Evolutionary conservation across 257 asterid genomes (phyloP).

Genomic region (Solanum dulcamara): DNA sequence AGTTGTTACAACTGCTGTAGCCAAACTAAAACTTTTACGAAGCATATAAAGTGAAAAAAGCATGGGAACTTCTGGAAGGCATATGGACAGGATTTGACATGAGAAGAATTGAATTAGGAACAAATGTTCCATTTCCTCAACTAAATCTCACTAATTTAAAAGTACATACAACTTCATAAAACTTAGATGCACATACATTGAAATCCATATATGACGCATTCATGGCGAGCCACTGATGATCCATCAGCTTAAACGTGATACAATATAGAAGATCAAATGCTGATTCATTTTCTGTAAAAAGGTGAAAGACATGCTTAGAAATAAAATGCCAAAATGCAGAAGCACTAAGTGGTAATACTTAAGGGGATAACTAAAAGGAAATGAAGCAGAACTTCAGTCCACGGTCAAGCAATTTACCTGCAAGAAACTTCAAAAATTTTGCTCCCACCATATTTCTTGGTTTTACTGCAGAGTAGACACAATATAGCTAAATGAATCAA

Average conservation of each 20-base stretch:
- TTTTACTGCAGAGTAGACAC: slow-evolving; percentile 44
- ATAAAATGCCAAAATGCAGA: slow-evolving; percentile 1
- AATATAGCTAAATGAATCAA: slow-evolving; percentile 14
- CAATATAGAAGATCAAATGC: slow-evolving; percentile 95
- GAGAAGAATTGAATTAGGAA: background rate
- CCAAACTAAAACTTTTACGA: background rate
- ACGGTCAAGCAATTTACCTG: slow-evolving; percentile 29
- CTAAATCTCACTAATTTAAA: background rate
- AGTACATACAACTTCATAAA: background rate
- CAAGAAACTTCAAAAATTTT: slow-evolving; percentile 48
- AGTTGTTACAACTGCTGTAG: background rate
- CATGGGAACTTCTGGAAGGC: background rate
- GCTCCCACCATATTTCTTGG: slow-evolving; percentile 56
- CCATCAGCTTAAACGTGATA: slow-evolving; percentile 97
- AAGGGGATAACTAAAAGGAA: background rate
- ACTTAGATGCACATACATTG: slow-evolving; percentile 42
- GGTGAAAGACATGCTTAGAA: background rate
- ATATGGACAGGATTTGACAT: background rate
- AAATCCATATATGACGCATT: slow-evolving; percentile 98
- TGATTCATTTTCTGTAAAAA: slow-evolving; percentile 64
- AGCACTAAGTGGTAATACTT: background rate
- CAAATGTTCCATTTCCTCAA: background rate
- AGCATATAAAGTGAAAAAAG: background rate
- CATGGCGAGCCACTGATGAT: slow-evolving; percentile 91
- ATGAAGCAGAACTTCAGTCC: background rate